Conservation (phyloP, 192 early-diverging fungal genomes). For the Coemansia sp. region DNA sequence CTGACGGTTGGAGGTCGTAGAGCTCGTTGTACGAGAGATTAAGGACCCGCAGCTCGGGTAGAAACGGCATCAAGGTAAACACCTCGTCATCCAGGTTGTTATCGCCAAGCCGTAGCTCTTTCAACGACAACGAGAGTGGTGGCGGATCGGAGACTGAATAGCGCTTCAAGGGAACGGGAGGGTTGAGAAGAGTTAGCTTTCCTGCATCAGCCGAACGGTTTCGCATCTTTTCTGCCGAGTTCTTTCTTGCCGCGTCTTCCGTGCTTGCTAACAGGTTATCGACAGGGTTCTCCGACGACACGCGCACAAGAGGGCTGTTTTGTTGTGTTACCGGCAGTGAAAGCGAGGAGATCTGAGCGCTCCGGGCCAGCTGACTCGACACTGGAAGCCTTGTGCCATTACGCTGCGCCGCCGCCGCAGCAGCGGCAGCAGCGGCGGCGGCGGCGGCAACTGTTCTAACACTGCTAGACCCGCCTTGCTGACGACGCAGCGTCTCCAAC, state of each 20-base stretch:
- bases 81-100: slow-evolving; percentile 82
- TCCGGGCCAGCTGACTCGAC: slow-evolving; percentile 20
- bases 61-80: slow-evolving; percentile 68
- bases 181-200: slow-evolving; percentile 16
- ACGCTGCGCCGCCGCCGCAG: slow-evolving; percentile 51
- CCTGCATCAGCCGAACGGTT: slow-evolving; percentile 48
- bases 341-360: slow-evolving; percentile 26
- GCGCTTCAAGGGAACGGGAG: slow-evolving; percentile 33
- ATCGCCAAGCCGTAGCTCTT: slow-evolving; percentile 73
- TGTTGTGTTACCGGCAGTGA: slow-evolving; percentile 37
- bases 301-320: slow-evolving; percentile 38
- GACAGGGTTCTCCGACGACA: slow-evolving; percentile 26
- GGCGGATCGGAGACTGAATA: slow-evolving; percentile 58
- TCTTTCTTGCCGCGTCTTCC: neutral
- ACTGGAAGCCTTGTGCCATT: slow-evolving; percentile 32
- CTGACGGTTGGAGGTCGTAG: slow-evolving; percentile 76
- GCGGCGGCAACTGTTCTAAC: slow-evolving; percentile 50
- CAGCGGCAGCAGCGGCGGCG: slow-evolving; percentile 49
- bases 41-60: slow-evolving; percentile 73
- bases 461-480: slow-evolving; percentile 50
- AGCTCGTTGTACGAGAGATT: slow-evolving; percentile 81
- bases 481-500: slow-evolving; percentile 51
- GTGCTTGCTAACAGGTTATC: slow-evolving; percentile 3
- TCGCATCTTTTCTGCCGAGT: slow-evolving; percentile 24
- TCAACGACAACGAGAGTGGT: slow-evolving; percentile 59